phyloP scores from a whole-genome alignment of 306 rosid genomes.

The Adenanthera pavonina region DNA sequence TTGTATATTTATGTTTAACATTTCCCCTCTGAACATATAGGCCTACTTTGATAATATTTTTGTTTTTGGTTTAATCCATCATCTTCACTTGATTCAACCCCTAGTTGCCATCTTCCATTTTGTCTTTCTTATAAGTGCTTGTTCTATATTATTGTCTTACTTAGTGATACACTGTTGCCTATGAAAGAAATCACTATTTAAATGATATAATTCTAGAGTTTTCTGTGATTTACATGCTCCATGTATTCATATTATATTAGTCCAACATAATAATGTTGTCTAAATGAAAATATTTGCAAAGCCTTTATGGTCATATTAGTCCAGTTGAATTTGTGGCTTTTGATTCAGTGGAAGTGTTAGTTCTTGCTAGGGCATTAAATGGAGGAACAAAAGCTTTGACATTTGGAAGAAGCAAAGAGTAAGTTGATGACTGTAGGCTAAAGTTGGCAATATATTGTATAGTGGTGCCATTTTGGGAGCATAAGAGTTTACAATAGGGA shows the following conservation, averaged over 20 bases:
- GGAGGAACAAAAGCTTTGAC: slow-evolving; percentile 93
- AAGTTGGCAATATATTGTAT: slow-evolving; percentile 16
- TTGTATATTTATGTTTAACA: background rate
- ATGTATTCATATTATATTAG: no score
- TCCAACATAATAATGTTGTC: slow-evolving; percentile 27
- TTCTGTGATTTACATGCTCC: background rate
- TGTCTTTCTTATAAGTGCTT: background rate
- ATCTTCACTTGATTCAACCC: background rate
- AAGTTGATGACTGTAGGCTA: slow-evolving; percentile 33
- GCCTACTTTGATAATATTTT: background rate
- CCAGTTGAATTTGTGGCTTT: slow-evolving; percentile 81
- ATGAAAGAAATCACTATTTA: background rate
- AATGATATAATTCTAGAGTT: background rate
- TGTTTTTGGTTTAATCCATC: background rate
- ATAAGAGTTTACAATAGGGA: slow-evolving; percentile 17
- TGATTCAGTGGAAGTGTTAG: slow-evolving; percentile 84
- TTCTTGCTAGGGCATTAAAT: slow-evolving; percentile 83
- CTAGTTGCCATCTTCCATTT: background rate
- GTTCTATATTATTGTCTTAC: background rate
- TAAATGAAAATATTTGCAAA: slow-evolving; percentile 56
- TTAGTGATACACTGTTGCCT: background rate
- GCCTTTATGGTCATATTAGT: slow-evolving; percentile 78
- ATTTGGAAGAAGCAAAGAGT: slow-evolving; percentile 90
- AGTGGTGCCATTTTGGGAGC: slow-evolving; percentile 27
- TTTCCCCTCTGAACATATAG: no score